Conservation (phyloP, 345 rosid genomes). For the Salix dunnii region DNA sequence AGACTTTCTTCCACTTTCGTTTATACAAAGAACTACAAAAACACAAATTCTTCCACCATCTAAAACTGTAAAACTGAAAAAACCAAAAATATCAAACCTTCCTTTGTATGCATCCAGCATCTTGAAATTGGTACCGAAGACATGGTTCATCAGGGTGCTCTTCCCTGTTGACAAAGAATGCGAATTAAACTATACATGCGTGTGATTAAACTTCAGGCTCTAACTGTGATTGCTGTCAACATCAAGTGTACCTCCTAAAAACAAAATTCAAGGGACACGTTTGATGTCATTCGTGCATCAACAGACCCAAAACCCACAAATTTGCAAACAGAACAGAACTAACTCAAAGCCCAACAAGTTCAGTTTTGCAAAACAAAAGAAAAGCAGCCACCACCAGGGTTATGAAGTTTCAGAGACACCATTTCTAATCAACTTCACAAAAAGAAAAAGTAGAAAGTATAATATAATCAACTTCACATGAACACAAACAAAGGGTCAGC, state of each 20-base stretch:
- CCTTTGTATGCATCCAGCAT: neutral
- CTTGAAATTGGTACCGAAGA: neutral
- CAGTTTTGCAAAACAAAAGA: too few species aligned
- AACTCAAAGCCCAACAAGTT: too few species aligned
- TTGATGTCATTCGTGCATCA: too few species aligned
- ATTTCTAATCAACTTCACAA: too few species aligned
- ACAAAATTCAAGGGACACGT: too few species aligned
- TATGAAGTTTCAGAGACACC: too few species aligned
- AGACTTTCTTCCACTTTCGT: neutral
- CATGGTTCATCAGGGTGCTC: neutral
- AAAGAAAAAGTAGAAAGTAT: too few species aligned
- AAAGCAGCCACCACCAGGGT: too few species aligned
- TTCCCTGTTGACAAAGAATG: neutral
- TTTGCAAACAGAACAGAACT: too few species aligned
- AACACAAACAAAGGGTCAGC: neutral
- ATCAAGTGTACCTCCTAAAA: too few species aligned
- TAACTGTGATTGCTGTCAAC: too few species aligned
- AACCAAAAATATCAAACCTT: neutral
- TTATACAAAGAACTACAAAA: neutral
- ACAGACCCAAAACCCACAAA: too few species aligned
- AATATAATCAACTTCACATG: neutral
- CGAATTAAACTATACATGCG: neutral
- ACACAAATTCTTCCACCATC: neutral
- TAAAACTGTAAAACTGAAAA: neutral
- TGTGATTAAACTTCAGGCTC: neutral